Evolutionary conservation across 1,139 yeast species (phyloP), one percentile per base, ranked within the genome.

Genomic region (Hyphopichia burtonii): DNA sequence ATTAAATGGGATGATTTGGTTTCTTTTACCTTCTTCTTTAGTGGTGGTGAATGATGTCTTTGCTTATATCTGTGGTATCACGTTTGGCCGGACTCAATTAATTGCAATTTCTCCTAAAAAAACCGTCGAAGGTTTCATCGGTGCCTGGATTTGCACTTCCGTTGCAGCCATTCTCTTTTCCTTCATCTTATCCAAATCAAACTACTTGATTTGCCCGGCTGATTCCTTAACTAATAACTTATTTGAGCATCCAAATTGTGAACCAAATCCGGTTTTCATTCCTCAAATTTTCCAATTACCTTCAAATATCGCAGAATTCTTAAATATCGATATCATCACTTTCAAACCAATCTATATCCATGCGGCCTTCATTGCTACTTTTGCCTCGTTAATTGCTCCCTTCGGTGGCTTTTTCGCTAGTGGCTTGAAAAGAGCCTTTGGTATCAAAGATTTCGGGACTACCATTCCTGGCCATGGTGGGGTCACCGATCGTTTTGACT

Each of bases 371-470:
- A 71, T 93, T 52, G 95, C 97, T 11, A 86, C 96, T 2, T 93
- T 94, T 74, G 99, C 99, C 8, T 91, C 98, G 1, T 76, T 94
- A 51, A 86, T 93, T 63, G 99, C 99, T 2, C 99, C 99, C 44
- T 93, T 93, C 61, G 99, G 99, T 41, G 99, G 99, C 1, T 93
- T 93, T 64, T 93, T 93, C 56, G 99, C 99, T 3, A 86, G 96
- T 40, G 99, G 99, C 12, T 76, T 94, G 55, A 93, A 93, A 71
- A 83, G 99, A 65, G 90, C 98, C n/a, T 91, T 93, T 69, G 87
- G 94, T 56, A 91, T 91, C 44, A 70, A 76, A 51, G 59, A 65
- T 53, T 51, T 61, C 53, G 61, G 71, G 59, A 63, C 60, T 49
- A 58, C 72, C 48, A 50, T 71, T 56, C 76, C 55, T 23, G 99